Conservation (phyloP, 352 stramenopile species). For the Lagenidium giganteum region DNA sequence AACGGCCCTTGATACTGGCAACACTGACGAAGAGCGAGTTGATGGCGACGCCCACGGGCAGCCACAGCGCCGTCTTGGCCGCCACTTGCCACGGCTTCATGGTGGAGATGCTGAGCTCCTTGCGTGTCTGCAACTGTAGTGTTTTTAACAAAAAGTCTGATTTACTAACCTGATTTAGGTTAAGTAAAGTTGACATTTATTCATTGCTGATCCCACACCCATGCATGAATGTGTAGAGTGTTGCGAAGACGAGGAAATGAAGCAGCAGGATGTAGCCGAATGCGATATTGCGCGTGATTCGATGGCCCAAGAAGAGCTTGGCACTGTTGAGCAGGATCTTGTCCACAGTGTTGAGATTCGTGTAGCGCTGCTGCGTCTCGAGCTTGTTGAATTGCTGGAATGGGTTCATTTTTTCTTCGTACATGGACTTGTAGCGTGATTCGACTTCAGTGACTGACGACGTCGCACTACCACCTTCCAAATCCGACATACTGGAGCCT, state of each 20-base stretch:
- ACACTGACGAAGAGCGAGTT: conserved; percentile 70
- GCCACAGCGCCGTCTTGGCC: conserved; percentile 61
- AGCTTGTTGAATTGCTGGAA: conserved; percentile 91
- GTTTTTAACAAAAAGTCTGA: background rate
- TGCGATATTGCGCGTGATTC: conserved; percentile 76
- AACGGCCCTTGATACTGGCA: conserved; percentile 71
- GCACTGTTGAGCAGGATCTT: conserved; percentile 88
- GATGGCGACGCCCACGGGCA: conserved; percentile 74
- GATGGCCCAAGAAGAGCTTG: conserved; percentile 75
- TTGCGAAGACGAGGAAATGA: conserved; percentile 81
- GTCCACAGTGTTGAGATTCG: conserved; percentile 88
- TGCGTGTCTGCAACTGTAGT: background rate
- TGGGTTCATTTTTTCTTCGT: conserved; percentile 90
- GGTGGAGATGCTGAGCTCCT: conserved; percentile 1
- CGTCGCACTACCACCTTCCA: conserved; percentile 12
- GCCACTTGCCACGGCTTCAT: conserved; percentile 62
- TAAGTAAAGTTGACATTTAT: conserved; percentile 13
- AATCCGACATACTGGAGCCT: conserved; percentile 15
- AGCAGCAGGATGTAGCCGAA: conserved; percentile 84
- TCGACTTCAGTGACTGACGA: conserved; percentile 40
- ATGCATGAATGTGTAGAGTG: conserved; percentile 86
- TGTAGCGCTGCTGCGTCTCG: conserved; percentile 85
- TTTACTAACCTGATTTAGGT: conserved; percentile 12
- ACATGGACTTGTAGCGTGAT: conserved; percentile 80
- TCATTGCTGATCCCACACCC: conserved; percentile 76